phyloP scores from a whole-genome alignment of 2,329 filamentous ascomycete genomes.

The Dactylonectria estremocensis region DNA sequence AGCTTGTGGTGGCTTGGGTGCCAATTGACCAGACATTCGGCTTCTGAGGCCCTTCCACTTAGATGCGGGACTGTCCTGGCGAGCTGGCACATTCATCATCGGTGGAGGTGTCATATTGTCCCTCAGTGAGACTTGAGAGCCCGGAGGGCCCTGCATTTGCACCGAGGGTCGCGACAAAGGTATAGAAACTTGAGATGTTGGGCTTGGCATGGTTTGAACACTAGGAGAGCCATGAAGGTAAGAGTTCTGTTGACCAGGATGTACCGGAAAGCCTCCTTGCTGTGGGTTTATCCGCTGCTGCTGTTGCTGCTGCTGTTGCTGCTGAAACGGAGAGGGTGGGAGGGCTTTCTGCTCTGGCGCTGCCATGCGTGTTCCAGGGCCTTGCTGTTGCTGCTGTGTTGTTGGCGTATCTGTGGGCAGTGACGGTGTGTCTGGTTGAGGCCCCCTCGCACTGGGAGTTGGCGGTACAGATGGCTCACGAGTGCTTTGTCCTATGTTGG shows the following conservation, averaged over 20 bases:
- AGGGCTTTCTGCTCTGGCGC: slow-evolving; percentile 32
- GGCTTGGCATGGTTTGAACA: slow-evolving; percentile 30
- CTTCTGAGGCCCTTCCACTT: slow-evolving; percentile 55
- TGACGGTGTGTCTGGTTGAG: slow-evolving; percentile 34
- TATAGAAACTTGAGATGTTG: slow-evolving; percentile 31
- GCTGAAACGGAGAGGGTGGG: slow-evolving; percentile 23
- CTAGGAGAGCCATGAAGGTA: slow-evolving; percentile 23
- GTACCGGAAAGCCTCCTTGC: slow-evolving; percentile 32
- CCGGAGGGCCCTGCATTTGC: slow-evolving; percentile 35
- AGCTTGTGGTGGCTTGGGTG: slow-evolving; percentile 36
- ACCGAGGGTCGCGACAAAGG: slow-evolving; percentile 31
- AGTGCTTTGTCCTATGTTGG: slow-evolving; percentile 45
- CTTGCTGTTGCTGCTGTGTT: slow-evolving; percentile 30
- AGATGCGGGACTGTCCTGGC: slow-evolving; percentile 44
- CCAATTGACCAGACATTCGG: slow-evolving; percentile 52
- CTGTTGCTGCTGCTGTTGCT: neutral
- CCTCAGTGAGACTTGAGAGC: slow-evolving; percentile 35
- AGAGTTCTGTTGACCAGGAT: slow-evolving; percentile 34
- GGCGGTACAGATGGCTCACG: slow-evolving; percentile 35
- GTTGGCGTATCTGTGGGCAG: slow-evolving; percentile 37
- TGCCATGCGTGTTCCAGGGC: slow-evolving; percentile 30
- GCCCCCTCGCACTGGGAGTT: slow-evolving; percentile 32
- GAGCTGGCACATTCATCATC: slow-evolving; percentile 27
- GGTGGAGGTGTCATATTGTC: slow-evolving; percentile 21
- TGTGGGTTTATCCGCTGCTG: slow-evolving; percentile 18